Base-by-base conservation (phyloP, 2,329 filamentous ascomycete genomes). In the Rhinocladiella similis region DNA sequence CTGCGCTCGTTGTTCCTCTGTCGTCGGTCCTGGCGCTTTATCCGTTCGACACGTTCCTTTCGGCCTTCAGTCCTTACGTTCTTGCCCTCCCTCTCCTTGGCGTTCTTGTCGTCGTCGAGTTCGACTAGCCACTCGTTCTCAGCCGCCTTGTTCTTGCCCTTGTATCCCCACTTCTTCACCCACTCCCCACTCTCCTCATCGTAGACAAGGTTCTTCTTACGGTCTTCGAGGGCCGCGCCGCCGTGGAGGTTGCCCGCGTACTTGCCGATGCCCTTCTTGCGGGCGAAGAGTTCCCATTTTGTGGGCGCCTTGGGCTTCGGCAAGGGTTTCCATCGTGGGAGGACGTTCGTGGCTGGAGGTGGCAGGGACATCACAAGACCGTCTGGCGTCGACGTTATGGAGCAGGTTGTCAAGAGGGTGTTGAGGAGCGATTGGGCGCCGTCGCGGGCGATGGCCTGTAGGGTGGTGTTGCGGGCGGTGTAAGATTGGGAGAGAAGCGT, bases 211-310 rank as follows among this genome's bases (percentile, higher is more conserved):
- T 96, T 88, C 72, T 77, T 77, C 61, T 72, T 69, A 39, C 84
- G 82, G 3, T 66, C 64, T 82, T 75, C 80, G 61, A 85, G 82
- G 73, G 86, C 81, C 70, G 94, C 91, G 64, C 88, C 66, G 14
- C 64, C 62, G 18, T 65, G 66, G 9, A 69, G 67, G 5, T 67
- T 71, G n/a, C 74, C 75, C 83, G 92, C 96, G 75, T 86, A 85
- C 78, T 89, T 90, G 77, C 76, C 76, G 50, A 99, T 97, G 54
- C 94, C 94, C 82, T 97, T 96, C 84, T 96, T 96, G 73, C 86
- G 88, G 45, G 94, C 94, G 77, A 99, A 99, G 69, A 88, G 85
- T 79, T 96, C 88, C 94, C 94, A 99, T 73, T 91, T 96, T 57
- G 93, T 97, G 65, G 88, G 88, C 55, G 87, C 80, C 77, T 92